Conservation (phyloP, 2,329 filamentous ascomycete species). For the Exserohilum rostratum region DNA sequence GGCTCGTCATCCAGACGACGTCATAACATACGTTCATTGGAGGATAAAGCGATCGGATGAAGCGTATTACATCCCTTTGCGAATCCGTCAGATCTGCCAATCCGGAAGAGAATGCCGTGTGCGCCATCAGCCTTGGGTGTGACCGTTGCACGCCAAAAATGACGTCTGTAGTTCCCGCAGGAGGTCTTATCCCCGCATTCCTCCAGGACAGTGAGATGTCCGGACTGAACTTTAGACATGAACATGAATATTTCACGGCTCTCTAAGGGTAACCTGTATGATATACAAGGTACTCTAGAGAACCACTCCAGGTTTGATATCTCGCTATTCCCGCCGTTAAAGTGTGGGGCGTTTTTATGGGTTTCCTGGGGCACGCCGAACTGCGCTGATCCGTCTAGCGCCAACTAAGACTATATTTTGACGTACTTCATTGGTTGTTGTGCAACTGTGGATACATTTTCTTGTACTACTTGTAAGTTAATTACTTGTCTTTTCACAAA, state of each 20-base stretch:
- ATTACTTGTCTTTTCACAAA: too few relatives aligned
- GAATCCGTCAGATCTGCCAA: constrained; percentile 3
- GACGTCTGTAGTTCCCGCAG: constrained; percentile 16
- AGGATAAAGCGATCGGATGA: constrained; percentile 12
- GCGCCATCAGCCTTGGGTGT: constrained; percentile 12
- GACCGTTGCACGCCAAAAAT: constrained; percentile 16
- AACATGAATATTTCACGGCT: not conserved
- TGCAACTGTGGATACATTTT: too few relatives aligned
- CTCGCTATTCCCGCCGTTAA: not conserved
- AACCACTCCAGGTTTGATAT: not conserved
- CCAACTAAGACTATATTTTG: too few relatives aligned
- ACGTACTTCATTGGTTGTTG: too few relatives aligned
- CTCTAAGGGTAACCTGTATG: not conserved
- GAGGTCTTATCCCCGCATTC: constrained; percentile 10
- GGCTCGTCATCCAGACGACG: constrained; percentile 13
- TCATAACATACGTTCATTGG: constrained; percentile 11
- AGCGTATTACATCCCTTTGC: constrained; percentile 14
- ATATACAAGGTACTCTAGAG: too few relatives aligned
- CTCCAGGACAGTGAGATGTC: not conserved
- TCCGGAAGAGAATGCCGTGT: constrained; percentile 9
- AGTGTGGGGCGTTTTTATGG: constrained; percentile 17
- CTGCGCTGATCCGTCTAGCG: constrained; percentile 2
- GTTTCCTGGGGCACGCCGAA: constrained; percentile 20
- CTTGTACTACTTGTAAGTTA: too few relatives aligned
- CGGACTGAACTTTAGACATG: not conserved